A percentile compares a stretch with the other conserved stretches of the same genome.
Conservation (phyloP, 1,139 yeast species). For the Kodamaea sp. region DNA sequence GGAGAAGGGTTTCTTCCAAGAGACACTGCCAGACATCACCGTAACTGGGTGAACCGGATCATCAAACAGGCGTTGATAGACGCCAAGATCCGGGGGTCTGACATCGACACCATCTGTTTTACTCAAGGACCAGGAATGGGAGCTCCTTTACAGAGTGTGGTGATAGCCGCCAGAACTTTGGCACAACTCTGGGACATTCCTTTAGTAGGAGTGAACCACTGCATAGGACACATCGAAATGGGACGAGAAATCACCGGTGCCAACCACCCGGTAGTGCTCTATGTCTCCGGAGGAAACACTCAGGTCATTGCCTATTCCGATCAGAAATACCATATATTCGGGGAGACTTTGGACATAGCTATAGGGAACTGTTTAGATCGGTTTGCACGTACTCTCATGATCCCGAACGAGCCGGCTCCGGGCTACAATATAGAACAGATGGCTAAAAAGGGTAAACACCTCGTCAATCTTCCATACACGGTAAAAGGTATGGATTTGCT, state of each 20-base stretch:
- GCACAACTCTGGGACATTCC: conserved; percentile 83
- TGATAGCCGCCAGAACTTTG: conserved; percentile 85
- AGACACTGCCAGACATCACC: conserved; percentile 94
- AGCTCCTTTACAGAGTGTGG: conserved; percentile 93
- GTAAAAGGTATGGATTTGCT: conserved; percentile 98
- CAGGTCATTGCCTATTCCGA: conserved; percentile 96
- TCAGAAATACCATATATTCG: conserved; percentile 90
- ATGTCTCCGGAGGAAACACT: conserved; percentile 98
- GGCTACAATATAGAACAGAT: conserved; percentile 96
- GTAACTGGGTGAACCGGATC: conserved; percentile 91
- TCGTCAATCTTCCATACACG: conserved; percentile 85
- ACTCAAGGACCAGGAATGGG: conserved; percentile 99
- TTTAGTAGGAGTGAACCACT: conserved; percentile 91
- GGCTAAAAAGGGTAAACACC: conserved; percentile 72
- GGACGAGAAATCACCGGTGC: conserved; percentile 98
- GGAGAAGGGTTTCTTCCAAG: conserved; percentile 97
- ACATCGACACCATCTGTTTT: conserved; percentile 88
- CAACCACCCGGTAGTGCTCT: conserved; percentile 88
- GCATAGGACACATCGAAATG: conserved; percentile 98
- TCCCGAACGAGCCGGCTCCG: conserved; percentile 93
- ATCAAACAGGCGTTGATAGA: conserved; percentile 67
- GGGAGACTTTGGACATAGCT: conserved; percentile 96
- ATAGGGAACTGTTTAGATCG: conserved; percentile 96
- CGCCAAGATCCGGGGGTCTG: conserved; percentile 55
- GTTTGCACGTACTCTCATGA: conserved; percentile 86